These are phyloP conservation scores for Phytophthora fragariae DNA, from an alignment of 352 stramenopile genomes.

Conservation along the genomic window DNA sequence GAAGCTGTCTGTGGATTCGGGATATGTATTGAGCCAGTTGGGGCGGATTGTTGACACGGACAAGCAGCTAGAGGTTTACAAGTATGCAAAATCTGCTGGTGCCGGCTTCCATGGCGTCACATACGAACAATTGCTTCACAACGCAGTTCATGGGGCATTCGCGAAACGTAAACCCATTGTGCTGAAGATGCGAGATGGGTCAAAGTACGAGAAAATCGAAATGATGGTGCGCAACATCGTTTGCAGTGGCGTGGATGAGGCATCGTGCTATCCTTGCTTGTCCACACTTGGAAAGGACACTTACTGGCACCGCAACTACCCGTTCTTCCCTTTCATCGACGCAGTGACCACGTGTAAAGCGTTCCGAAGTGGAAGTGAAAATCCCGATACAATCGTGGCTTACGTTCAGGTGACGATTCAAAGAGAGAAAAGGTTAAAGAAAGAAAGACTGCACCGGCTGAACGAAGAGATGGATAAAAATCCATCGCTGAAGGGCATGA, in stretches of 20 bases:
- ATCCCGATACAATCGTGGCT: not conserved
- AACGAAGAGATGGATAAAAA: constrained; percentile 29
- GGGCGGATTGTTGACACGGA: constrained; percentile 24
- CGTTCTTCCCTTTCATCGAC: constrained; percentile 32
- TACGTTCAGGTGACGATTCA: too few species aligned
- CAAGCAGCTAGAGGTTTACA: constrained; percentile 27
- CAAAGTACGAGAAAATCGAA: constrained; percentile 27
- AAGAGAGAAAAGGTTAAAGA: constrained; percentile 29
- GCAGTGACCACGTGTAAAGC: constrained; percentile 29
- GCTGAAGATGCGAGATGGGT: constrained; percentile 29
- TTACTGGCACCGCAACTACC: constrained; percentile 28
- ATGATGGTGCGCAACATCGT: constrained; percentile 19
- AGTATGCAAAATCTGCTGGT: constrained; percentile 31
- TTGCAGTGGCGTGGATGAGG: constrained; percentile 21
- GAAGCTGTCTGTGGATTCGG: constrained; percentile 23
- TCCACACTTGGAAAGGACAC: constrained; percentile 20
- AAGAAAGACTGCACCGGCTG: constrained; percentile 15
- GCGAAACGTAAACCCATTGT: constrained; percentile 23
- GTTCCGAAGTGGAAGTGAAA: constrained; percentile 13
- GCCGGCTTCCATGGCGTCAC: constrained; percentile 15
- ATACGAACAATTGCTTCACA: constrained; percentile 26
- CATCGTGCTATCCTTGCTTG: constrained; percentile 21
- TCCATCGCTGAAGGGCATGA: constrained; percentile 17
- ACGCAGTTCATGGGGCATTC: constrained; percentile 23
- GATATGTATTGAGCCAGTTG: constrained; percentile 26